These are phyloP conservation scores for Thymus mandschuricus DNA, from an alignment of 257 asterid species.

Conservation along the genomic window DNA sequence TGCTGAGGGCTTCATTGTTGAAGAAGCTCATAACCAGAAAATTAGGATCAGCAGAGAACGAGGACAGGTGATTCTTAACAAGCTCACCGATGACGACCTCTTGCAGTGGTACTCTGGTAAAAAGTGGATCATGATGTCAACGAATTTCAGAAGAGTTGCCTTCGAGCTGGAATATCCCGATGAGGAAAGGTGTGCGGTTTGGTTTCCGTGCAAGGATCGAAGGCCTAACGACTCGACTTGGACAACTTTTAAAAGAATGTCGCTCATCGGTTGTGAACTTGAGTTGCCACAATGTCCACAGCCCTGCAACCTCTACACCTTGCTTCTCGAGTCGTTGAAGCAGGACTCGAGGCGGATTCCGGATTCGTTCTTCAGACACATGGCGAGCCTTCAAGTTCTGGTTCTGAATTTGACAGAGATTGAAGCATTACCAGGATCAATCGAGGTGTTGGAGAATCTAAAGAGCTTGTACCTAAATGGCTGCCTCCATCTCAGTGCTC, in stretches of 20 bases:
- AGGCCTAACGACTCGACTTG: not conserved
- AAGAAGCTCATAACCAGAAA: not conserved
- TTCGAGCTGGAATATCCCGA: not conserved
- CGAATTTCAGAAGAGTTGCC: conserved; percentile 3
- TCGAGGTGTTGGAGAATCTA: not conserved
- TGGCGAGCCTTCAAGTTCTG: not conserved
- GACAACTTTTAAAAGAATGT: conserved; percentile 11
- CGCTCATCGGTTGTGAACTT: not conserved
- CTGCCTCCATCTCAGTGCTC: not conserved
- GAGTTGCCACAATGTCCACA: conserved; percentile 1
- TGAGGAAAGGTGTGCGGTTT: not conserved
- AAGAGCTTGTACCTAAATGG: conserved; percentile 8
- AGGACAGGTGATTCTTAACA: not conserved
- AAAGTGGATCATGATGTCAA: conserved; percentile 8
- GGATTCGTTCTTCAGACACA: not conserved
- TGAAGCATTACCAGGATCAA: not conserved
- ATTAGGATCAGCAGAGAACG: not conserved
- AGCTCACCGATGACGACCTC: not conserved
- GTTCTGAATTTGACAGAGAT: not conserved
- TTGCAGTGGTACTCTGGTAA: not conserved
- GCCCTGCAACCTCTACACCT: not conserved
- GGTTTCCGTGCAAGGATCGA: not conserved
- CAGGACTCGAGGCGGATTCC: not conserved
- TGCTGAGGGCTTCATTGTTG: conserved; percentile 9
- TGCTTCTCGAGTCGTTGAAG: conserved; percentile 7